A percentile compares a stretch with the other conserved stretches of the same genome.
Conservation (phyloP, 106 monocot genomes). For the Platanthera guangdongensis region DNA sequence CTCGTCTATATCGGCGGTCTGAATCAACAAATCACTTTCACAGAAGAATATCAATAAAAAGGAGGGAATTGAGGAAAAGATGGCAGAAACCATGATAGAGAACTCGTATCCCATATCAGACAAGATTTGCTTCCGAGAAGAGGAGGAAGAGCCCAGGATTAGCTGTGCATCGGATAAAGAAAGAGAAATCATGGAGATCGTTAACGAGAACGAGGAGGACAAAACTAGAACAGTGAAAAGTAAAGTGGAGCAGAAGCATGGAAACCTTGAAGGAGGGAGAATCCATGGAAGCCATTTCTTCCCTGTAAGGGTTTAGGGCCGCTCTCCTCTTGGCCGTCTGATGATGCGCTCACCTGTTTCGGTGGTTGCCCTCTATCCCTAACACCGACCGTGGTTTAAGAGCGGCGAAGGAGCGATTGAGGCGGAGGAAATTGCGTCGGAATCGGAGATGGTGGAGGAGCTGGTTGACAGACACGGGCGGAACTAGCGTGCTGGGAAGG, state of each 20-base stretch:
- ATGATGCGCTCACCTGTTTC: not conserved
- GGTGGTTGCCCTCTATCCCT: no score
- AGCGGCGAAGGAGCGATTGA: no score
- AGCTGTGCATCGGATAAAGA: constrained; percentile 20
- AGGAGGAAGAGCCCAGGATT: constrained; percentile 72
- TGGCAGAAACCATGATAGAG: constrained; percentile 38
- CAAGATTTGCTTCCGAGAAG: constrained; percentile 49
- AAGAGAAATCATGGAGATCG: not conserved
- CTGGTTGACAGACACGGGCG: no score
- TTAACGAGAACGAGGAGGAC: not conserved
- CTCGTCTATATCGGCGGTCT: constrained; percentile 77
- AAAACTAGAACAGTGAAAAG: not conserved
- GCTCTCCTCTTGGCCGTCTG: not conserved
- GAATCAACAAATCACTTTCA: not conserved
- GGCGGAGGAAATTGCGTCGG: no score
- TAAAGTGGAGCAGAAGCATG: constrained; percentile 1
- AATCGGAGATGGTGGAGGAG: no score
- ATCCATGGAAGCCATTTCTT: not conserved
- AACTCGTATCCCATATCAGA: constrained; percentile 75
- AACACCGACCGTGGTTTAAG: no score
- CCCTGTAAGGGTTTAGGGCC: no score
- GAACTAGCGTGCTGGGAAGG: no score
- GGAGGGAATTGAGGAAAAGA: not conserved
- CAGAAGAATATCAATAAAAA: not conserved
- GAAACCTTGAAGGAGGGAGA: constrained; percentile 13